Percentiles rank a stretch among this genome's conserved stretches.
These are phyloP conservation scores for Nematodospora anomalae DNA, from an alignment of 1,139 yeast genomes.

Conservation along the genomic window DNA sequence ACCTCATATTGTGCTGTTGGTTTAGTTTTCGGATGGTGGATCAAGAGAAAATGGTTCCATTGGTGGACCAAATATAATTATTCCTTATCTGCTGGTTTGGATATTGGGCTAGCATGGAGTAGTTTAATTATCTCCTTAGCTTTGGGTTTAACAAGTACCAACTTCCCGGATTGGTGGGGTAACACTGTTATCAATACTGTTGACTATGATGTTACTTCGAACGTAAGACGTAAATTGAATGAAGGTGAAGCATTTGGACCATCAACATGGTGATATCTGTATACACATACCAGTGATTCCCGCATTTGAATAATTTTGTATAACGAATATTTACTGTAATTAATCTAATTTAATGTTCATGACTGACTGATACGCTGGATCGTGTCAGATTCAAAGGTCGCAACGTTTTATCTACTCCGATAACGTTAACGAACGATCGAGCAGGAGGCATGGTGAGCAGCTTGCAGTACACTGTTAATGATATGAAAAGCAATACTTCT, in stretches of 20 bases:
- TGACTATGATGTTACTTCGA: slow-evolving; percentile 15
- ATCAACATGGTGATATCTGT: slow-evolving; percentile 17
- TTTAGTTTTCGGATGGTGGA: slow-evolving; percentile 27
- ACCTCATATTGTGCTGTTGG: slow-evolving; percentile 41
- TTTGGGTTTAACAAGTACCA: slow-evolving; percentile 28
- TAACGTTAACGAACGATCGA: too few species aligned
- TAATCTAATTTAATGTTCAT: too few species aligned
- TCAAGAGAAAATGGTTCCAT: slow-evolving; percentile 41
- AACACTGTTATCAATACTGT: slow-evolving; percentile 16
- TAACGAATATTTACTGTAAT: too few species aligned
- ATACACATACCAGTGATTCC: too few species aligned
- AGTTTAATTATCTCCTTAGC: slow-evolving; percentile 40
- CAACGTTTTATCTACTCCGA: too few species aligned
- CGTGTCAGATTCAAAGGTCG: too few species aligned
- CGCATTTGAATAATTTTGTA: too few species aligned
- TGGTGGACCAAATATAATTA: slow-evolving; percentile 49
- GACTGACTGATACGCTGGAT: too few species aligned
- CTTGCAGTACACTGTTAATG: too few species aligned
- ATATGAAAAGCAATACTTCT: too few species aligned
- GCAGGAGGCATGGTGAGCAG: too few species aligned
- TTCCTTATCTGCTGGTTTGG: slow-evolving; percentile 44
- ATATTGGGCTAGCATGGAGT: slow-evolving; percentile 45
- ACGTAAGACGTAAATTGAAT: slow-evolving; percentile 16
- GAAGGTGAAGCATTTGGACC: slow-evolving; percentile 24
- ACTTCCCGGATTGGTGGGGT: slow-evolving; percentile 44